Conservation (phyloP, 164 flowering plant genomes). For the Piper betle region DNA sequence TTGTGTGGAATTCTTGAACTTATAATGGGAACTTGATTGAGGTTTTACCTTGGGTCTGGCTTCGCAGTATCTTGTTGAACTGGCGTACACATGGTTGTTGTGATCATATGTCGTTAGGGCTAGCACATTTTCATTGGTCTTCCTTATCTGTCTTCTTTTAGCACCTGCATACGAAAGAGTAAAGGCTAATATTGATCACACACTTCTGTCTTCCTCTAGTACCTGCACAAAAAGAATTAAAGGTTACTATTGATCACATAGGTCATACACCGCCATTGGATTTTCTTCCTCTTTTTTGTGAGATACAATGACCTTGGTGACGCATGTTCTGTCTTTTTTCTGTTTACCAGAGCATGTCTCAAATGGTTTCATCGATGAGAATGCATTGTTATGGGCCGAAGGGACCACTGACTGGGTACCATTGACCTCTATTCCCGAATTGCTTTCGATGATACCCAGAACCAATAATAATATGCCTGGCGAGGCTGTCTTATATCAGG, state of each 20-base stretch:
- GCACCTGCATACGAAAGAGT: too few relatives aligned
- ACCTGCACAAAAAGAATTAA: not conserved
- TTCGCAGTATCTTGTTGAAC: not conserved
- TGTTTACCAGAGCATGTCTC: constrained; percentile 63
- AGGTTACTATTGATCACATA: not conserved
- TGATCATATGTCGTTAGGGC: too few relatives aligned
- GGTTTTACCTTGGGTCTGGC: too few relatives aligned
- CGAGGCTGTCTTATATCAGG: constrained; percentile 6
- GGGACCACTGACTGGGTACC: constrained; percentile 85
- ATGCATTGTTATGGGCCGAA: constrained; percentile 76
- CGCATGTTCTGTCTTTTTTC: constrained; percentile 35
- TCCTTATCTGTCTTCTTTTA: too few relatives aligned
- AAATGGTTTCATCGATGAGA: constrained; percentile 53
- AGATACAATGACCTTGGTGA: constrained; percentile 28
- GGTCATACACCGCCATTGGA: not conserved
- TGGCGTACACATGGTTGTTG: not conserved
- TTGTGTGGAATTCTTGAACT: not conserved
- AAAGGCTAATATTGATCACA: not conserved
- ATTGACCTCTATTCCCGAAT: constrained; percentile 56
- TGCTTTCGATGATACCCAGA: constrained; percentile 17
- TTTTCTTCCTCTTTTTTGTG: constrained; percentile 6
- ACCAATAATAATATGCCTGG: constrained; percentile 22
- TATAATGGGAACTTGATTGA: not conserved
- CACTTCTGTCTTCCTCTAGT: not conserved
- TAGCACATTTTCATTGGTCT: too few relatives aligned